Conservation (phyloP, 345 rosid species). For the Psidium guajava region DNA sequence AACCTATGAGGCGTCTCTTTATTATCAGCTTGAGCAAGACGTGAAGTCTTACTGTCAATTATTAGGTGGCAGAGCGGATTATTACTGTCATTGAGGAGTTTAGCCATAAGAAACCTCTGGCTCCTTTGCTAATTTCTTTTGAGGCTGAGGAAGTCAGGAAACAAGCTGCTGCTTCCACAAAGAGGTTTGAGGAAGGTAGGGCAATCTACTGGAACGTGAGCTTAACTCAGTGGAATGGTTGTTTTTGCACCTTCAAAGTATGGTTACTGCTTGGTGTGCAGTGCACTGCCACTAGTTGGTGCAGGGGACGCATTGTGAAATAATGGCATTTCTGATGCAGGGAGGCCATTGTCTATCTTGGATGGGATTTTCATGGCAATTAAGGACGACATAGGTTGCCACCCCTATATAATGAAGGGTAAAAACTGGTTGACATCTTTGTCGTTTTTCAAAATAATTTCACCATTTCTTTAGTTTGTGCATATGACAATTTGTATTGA, state of each 20-base stretch:
- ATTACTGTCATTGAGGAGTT: slow-evolving; percentile 48
- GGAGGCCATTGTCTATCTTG: slow-evolving; percentile 62
- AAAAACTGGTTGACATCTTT: neutral
- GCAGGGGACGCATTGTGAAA: neutral
- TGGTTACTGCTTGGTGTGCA: neutral
- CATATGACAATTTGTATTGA: neutral
- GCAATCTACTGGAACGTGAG: neutral
- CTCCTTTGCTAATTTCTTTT: slow-evolving; percentile 51
- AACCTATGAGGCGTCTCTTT: neutral
- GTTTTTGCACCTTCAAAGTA: neutral
- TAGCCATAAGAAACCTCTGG: slow-evolving; percentile 40
- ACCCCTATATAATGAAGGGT: slow-evolving; percentile 69
- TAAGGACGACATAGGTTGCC: slow-evolving; percentile 84
- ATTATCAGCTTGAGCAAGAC: neutral
- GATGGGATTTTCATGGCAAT: slow-evolving; percentile 85
- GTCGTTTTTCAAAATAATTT: neutral
- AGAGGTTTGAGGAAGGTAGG: slow-evolving; percentile 71
- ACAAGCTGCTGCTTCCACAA: slow-evolving; percentile 78
- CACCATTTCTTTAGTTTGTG: neutral
- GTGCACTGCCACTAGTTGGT: neutral
- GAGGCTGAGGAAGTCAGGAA: slow-evolving; percentile 51
- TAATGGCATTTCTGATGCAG: slow-evolving; percentile 26
- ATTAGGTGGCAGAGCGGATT: slow-evolving; percentile 57
- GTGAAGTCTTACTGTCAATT: neutral
- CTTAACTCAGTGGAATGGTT: neutral